Evolutionary conservation across 129 eudicot genomes (phyloP).

Genomic region (Calendula officinalis): DNA sequence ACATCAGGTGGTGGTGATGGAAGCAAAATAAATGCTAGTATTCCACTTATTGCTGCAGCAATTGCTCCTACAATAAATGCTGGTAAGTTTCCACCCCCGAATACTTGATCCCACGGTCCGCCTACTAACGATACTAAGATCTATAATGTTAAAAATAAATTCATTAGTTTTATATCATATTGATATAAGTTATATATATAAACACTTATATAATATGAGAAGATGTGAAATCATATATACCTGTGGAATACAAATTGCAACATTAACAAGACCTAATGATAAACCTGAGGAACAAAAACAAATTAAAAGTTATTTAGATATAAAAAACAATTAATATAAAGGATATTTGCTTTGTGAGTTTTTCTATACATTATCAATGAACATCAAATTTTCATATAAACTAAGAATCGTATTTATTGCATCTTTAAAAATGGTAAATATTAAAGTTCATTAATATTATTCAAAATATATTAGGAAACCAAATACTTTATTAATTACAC

Average conservation of each 20-base stretch:
- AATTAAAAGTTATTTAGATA: too few species aligned
- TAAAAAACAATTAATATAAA: too few species aligned
- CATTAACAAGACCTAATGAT: not conserved
- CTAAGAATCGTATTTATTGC: too few species aligned
- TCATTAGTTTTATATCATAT: not conserved
- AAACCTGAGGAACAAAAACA: not conserved
- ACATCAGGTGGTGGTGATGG: slow-evolving; percentile 4
- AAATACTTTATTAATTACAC: too few species aligned
- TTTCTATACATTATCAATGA: too few species aligned
- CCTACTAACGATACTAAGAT: not conserved
- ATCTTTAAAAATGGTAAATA: too few species aligned
- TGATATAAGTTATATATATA: too few species aligned
- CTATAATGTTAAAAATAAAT: not conserved
- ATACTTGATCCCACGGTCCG: slow-evolving; percentile 1
- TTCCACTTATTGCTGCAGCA: slow-evolving; percentile 6
- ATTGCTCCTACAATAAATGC: slow-evolving; percentile 6
- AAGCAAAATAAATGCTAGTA: slow-evolving; percentile 10
- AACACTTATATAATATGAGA: too few species aligned
- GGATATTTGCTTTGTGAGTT: too few species aligned
- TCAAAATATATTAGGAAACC: too few species aligned
- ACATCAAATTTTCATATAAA: too few species aligned
- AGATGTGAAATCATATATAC: not conserved
- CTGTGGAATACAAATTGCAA: not conserved
- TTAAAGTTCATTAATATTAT: too few species aligned
- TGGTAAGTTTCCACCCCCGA: slow-evolving; percentile 10